phyloP scores from a whole-genome alignment of 306 rosid genomes.

The Corylus heterophylla region DNA sequence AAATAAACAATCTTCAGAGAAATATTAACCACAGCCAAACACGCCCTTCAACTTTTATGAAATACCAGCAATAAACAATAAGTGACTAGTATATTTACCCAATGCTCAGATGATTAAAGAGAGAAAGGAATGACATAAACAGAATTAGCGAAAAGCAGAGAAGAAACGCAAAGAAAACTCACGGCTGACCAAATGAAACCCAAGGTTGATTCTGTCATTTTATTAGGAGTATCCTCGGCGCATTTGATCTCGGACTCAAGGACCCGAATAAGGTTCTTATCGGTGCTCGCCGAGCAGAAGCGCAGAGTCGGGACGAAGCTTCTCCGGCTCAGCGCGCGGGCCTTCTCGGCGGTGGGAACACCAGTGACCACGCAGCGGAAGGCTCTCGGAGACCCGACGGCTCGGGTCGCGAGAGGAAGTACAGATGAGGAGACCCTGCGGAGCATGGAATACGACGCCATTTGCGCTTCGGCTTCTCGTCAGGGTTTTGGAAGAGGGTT shows the following conservation, averaged over 20 bases:
- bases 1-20: not conserved
- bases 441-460: conserved; percentile 59
- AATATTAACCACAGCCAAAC: not conserved
- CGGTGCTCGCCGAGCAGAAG: conserved; percentile 44
- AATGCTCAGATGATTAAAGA: not conserved
- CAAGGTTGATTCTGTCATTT: too few species aligned
- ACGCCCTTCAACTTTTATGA: not conserved
- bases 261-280: conserved; percentile 36
- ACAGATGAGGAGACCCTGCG: conserved; percentile 61
- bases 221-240: conserved; percentile 22
- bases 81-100: not conserved
- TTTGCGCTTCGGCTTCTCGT: conserved; percentile 18
- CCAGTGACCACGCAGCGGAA: conserved; percentile 43
- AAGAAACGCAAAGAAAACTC: conserved; percentile 12
- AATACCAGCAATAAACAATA: not conserved
- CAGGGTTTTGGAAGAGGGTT: conserved; percentile 22
- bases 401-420: conserved; percentile 46
- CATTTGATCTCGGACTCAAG: conserved; percentile 61
- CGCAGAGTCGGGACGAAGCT: conserved; percentile 40
- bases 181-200: not conserved
- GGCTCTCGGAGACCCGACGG: conserved; percentile 43
- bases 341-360: conserved; percentile 25
- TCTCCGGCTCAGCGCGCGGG: conserved; percentile 22
- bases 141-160: not conserved
- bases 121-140: not conserved